Conservation (phyloP, 176 grass and related monocot species). For the Saccharum officinarum region DNA sequence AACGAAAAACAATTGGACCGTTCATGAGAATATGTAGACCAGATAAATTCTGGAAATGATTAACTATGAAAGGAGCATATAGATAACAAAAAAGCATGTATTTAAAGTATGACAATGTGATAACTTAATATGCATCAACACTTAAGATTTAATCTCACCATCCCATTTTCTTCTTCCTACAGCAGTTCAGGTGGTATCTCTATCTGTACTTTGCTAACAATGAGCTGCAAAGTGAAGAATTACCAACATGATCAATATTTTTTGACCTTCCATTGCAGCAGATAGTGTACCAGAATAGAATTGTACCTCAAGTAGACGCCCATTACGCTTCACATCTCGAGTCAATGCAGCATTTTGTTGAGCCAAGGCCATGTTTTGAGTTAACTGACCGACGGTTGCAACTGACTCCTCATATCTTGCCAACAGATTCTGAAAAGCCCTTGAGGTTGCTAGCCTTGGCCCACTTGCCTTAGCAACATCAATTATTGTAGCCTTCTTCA, state of each 20-base stretch:
- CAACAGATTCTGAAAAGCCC: no score
- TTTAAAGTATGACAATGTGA: no score
- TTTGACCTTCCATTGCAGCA: background rate
- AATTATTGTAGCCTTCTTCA: background rate
- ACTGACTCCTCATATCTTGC: no score
- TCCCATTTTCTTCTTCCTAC: background rate
- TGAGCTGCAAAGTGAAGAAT: background rate
- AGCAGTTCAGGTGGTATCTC: background rate
- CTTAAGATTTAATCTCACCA: background rate
- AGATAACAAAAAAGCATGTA: no score
- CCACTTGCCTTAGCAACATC: background rate
- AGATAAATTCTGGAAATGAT: no score
- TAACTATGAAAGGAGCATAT: no score
- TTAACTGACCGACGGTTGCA: no score
- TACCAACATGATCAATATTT: background rate
- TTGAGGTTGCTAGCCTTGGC: no score
- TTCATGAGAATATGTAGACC: no score
- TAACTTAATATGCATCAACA: no score
- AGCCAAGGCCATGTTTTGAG: no score
- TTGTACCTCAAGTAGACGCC: background rate
- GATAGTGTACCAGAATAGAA: background rate
- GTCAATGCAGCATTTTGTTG: background rate
- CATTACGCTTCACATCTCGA: background rate
- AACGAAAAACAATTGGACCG: no score
- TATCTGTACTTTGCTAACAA: background rate